A percentile compares a stretch with the other conserved stretches of the same genome.
phyloP scores from a whole-genome alignment of 1,284 basidiomycete genomes.

The Microbotryum violaceum region DNA sequence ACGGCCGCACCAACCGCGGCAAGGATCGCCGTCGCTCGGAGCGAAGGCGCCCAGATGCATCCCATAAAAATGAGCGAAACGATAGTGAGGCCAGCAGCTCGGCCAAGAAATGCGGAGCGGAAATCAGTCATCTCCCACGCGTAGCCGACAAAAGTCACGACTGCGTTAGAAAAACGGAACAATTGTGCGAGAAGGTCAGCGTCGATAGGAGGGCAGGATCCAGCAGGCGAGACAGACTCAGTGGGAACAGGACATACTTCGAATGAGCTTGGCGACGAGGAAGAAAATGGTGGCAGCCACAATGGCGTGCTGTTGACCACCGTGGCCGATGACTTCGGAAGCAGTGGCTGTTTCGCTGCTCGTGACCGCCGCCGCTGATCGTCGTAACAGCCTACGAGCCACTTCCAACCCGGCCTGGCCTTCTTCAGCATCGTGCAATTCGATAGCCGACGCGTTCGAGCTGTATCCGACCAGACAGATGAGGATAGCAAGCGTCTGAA shows the following conservation, averaged over 20 bases:
- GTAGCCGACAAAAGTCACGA: background rate
- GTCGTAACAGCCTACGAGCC: no score
- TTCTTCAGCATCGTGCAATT: no score
- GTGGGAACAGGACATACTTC: background rate
- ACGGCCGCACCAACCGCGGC: background rate
- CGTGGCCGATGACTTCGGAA: background rate
- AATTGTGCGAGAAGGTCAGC: no score
- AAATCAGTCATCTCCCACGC: background rate
- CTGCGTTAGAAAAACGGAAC: no score
- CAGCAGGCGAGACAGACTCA: no score
- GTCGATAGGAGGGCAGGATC: no score
- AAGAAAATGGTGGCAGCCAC: conserved; percentile 1
- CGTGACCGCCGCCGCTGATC: no score
- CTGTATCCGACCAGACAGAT: conserved; percentile 1
- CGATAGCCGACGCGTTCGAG: background rate
- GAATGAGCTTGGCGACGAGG: conserved; percentile 3
- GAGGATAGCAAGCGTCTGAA: conserved; percentile 1
- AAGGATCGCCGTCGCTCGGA: background rate
- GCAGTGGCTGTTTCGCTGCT: background rate
- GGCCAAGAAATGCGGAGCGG: background rate
- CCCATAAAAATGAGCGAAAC: conserved; percentile 1
- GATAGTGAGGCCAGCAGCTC: background rate
- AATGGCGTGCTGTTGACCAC: conserved; percentile 1
- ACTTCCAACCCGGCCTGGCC: no score
- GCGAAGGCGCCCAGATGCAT: background rate